phyloP scores from a whole-genome alignment of 2,329 filamentous ascomycete species.

The Onygenales sp. region DNA sequence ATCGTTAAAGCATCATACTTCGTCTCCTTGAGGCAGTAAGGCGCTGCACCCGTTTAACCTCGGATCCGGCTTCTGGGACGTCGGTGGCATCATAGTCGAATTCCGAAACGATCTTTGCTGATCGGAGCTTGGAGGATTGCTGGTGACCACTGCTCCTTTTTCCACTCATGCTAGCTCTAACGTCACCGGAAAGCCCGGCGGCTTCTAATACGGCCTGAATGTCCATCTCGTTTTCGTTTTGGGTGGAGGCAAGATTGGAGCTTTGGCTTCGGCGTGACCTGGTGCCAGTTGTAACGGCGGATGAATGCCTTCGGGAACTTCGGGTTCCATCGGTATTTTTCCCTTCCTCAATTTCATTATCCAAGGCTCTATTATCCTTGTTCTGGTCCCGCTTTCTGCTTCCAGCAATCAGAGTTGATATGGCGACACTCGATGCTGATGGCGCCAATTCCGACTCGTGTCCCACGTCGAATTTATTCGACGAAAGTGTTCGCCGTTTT shows the following conservation, averaged over 20 bases:
- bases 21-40: constrained; percentile 22
- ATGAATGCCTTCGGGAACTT: constrained; percentile 24
- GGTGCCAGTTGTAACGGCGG: constrained; percentile 6
- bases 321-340: constrained; percentile 1
- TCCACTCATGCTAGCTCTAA: neutral
- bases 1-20: constrained; percentile 26
- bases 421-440: constrained; percentile 11
- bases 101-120: neutral
- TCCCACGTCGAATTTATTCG: constrained; percentile 10
- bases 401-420: constrained; percentile 12
- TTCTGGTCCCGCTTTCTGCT: constrained; percentile 12
- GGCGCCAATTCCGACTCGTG: constrained; percentile 2
- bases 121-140: neutral
- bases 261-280: neutral
- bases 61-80: neutral
- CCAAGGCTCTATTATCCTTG: constrained; percentile 4
- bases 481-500: constrained; percentile 21
- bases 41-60: constrained; percentile 14
- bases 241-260: neutral
- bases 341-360: neutral
- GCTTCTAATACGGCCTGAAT: neutral
- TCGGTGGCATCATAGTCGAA: neutral
- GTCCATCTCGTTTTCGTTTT: neutral
- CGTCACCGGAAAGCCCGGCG: neutral
- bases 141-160: neutral